Conservation (phyloP, 352 stramenopile genomes). For the Phytophthora fragariae region DNA sequence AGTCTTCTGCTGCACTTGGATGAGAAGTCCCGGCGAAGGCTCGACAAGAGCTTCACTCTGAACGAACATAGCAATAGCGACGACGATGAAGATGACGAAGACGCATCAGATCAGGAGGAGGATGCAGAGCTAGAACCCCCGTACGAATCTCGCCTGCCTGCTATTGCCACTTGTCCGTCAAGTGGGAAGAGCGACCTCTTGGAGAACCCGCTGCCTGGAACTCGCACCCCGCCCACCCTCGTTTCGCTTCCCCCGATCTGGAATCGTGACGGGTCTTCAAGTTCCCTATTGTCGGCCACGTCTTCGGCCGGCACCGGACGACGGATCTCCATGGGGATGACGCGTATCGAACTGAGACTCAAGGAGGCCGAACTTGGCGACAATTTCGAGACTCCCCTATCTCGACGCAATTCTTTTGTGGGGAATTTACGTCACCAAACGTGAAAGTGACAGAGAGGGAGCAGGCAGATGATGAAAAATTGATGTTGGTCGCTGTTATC, state of each 20-base stretch:
- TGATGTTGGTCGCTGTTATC: slow-evolving; percentile 36
- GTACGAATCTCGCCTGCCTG: slow-evolving; percentile 22
- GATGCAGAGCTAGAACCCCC: not conserved
- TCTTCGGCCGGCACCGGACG: slow-evolving; percentile 22
- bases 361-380: slow-evolving; percentile 66
- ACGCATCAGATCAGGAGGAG: not conserved
- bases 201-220: slow-evolving; percentile 1
- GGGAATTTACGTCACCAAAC: slow-evolving; percentile 24
- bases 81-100: slow-evolving; percentile 18
- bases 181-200: slow-evolving; percentile 19
- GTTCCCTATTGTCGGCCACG: slow-evolving; percentile 20
- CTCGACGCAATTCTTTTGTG: slow-evolving; percentile 33
- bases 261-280: slow-evolving; percentile 26
- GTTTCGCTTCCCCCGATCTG: slow-evolving; percentile 39
- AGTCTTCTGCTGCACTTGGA: slow-evolving; percentile 54
- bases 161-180: slow-evolving; percentile 20
- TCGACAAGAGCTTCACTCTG: slow-evolving; percentile 17
- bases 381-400: slow-evolving; percentile 44
- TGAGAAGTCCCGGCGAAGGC: slow-evolving; percentile 29
- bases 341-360: slow-evolving; percentile 60
- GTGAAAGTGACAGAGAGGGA: not conserved
- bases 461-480: slow-evolving; percentile 5
- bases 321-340: slow-evolving; percentile 43
- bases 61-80: slow-evolving; percentile 27
- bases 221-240: slow-evolving; percentile 4